Conservation (phyloP, 1,284 basidiomycete species). For the Sanghuangporus sanghuang region DNA sequence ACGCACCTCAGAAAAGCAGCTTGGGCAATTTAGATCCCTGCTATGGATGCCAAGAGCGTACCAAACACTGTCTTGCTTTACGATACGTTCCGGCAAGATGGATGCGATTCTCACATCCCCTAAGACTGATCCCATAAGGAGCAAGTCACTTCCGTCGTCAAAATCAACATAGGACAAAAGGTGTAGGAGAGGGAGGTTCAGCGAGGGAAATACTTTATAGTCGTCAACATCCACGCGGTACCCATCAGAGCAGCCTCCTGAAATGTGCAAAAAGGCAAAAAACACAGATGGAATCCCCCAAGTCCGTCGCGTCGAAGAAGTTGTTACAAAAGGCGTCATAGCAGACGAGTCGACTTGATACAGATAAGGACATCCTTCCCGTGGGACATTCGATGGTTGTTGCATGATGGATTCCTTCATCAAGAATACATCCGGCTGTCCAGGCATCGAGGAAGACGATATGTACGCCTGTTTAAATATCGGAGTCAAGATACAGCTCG, state of each 20-base stretch:
- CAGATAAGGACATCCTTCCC: neutral
- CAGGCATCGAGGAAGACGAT: neutral
- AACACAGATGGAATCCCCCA: neutral
- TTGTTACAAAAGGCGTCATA: neutral
- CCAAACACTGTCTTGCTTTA: neutral
- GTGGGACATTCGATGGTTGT: neutral
- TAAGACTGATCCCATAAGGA: neutral
- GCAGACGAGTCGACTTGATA: neutral
- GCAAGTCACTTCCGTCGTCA: constrained; percentile 5
- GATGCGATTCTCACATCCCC: constrained; percentile 4
- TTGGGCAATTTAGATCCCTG: neutral
- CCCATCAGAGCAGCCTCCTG: neutral
- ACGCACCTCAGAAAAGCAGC: neutral
- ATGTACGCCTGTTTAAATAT: neutral
- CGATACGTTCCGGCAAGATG: neutral
- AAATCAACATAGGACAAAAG: neutral
- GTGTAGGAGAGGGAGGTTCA: neutral
- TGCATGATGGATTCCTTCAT: neutral
- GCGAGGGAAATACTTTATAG: neutral
- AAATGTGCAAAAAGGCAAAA: neutral
- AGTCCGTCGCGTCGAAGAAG: neutral
- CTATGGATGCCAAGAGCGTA: neutral
- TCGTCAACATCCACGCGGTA: neutral
- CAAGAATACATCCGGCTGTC: too few species aligned
- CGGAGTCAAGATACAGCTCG: neutral